Evolutionary conservation across 768 basidiomycete genomes (phyloP).

Genomic region (Coprinopsis cinerea): DNA sequence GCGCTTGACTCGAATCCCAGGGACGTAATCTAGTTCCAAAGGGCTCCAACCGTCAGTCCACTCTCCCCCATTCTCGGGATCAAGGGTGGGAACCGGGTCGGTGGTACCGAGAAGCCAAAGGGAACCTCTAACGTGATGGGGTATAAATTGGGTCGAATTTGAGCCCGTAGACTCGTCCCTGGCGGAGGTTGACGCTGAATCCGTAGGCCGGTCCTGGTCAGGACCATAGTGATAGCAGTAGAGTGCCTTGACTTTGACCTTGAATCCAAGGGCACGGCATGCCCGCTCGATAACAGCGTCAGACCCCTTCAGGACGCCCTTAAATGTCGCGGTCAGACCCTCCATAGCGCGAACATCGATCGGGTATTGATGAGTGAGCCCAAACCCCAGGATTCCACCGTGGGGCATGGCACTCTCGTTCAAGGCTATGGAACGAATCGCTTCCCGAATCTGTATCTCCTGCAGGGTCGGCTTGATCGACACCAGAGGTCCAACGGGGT

Average conservation of each 20-base stretch:
- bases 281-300: constrained; percentile 21
- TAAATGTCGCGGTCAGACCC: constrained; percentile 11
- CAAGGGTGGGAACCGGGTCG: no score
- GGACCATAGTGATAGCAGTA: constrained; percentile 10
- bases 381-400: constrained; percentile 30
- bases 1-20: no score
- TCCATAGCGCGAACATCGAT: constrained; percentile 11
- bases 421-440: constrained; percentile 21
- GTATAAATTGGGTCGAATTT: no score
- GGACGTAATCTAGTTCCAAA: no score
- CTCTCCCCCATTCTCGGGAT: no score
- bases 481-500: not conserved
- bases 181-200: not conserved
- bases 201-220: not conserved
- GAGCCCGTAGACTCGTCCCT: not conserved
- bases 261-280: constrained; percentile 16
- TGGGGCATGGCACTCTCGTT: constrained; percentile 21
- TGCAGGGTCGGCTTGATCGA: no score
- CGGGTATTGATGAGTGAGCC: constrained; percentile 30
- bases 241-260: constrained; percentile 16
- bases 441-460: no score
- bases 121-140: no score
- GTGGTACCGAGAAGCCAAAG: no score
- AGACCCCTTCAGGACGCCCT: constrained; percentile 22
- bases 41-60: no score